Percentiles rank a stretch among this genome's conserved stretches.
Evolutionary conservation across 116 monocot species (phyloP).

Genomic region (Cymodocea nodosa): DNA sequence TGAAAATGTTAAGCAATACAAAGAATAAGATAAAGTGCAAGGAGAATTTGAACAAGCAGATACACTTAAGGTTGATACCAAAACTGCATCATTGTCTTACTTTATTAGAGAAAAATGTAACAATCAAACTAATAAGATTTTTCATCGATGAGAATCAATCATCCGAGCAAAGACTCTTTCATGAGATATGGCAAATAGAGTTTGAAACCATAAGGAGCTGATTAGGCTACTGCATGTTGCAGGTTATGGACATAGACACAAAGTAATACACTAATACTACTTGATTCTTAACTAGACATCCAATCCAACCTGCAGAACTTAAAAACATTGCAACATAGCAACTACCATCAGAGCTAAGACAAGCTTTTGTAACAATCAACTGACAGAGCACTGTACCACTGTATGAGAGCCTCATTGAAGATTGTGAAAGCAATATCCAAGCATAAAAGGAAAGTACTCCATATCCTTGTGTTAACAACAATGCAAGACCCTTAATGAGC

Average conservation of each 20-base stretch:
- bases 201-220: background rate
- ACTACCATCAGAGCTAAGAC: background rate
- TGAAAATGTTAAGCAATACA: no score
- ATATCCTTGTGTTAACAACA: background rate
- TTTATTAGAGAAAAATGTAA: no score
- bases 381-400: constrained; percentile 4
- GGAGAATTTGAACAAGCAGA: no score
- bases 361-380: background rate
- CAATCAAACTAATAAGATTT: no score
- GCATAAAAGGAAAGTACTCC: background rate
- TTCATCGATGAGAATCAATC: no score
- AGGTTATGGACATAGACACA: background rate
- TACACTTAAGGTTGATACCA: no score
- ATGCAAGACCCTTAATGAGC: constrained; percentile 3
- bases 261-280: background rate
- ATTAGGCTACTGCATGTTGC: background rate
- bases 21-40: no score
- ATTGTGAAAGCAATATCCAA: constrained; percentile 3
- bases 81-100: no score
- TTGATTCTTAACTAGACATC: background rate
- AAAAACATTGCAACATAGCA: background rate
- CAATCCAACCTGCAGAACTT: background rate
- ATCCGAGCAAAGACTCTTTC: no score
- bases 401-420: no score
- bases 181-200: background rate